Base-by-base conservation (phyloP, 2,329 filamentous ascomycete genomes). In the Thielaviopsis ethacetica region DNA sequence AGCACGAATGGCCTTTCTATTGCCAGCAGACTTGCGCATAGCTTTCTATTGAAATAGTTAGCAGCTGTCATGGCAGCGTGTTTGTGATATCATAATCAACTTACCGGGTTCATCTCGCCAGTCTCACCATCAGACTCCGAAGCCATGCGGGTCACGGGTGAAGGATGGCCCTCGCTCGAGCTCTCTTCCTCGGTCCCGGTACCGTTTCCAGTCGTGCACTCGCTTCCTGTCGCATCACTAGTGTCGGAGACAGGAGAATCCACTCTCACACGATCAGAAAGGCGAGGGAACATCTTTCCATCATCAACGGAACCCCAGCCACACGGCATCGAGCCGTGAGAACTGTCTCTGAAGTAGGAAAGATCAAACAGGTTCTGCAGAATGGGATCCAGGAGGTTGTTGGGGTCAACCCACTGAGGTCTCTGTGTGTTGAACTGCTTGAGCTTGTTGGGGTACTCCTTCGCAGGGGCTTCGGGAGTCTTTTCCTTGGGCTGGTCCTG, bases 341-440 rank as follows among this genome's bases (percentile, higher is more conserved):
- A 54, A 6, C 41, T 56, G 57, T 78, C 78, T 22, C 72, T 69
- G 62, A 85, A 82, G 66, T 86, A 86, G 67, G 83, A 82, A 63
- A 95, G 72, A 15, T 86, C 81, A 67, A 97, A 97, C 17, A 96
- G 72, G 60, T 82, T 84, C 66, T 83, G 85, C 47, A 87, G 74
- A 21, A 75, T 71, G 1, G 79, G 72, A 0, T 81, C 78, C 24
- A 97, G 78, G 62, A 81, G 83, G 58, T 69, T 74, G 60, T 67
- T 72, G 64, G 71, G 77, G 63, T 72, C 71, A 63, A 73, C 75
- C 75, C 73, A 88, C 63, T 70, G 73, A 3, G 78, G 80, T 27
- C 77, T 73, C 49, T 69, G 70, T 13, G 65, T 69, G 62, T 76
- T 80, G 69, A 80, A 81, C 6, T 68, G 68, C 63, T 72, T 75